Evolutionary conservation across 78 protist species (phyloP).

Genomic region (Guillardia theta): DNA sequence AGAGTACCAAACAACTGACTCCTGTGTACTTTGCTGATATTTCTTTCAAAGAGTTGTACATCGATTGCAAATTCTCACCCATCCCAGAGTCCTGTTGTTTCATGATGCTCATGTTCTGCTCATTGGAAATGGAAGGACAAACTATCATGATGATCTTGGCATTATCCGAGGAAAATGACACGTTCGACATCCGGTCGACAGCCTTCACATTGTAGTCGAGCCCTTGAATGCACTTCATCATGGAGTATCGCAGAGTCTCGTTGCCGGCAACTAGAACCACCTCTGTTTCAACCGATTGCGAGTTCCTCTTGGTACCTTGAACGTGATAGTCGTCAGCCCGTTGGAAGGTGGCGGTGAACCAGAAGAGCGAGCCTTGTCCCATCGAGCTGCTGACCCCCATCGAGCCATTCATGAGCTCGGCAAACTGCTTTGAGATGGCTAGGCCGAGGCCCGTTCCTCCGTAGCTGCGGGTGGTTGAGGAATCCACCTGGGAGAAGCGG

Average conservation of each 20-base stretch:
- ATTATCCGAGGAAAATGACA: neutral
- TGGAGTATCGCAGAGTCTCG: neutral
- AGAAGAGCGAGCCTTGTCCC: neutral
- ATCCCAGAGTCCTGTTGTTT: no score
- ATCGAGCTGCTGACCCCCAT: neutral
- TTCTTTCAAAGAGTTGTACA: neutral
- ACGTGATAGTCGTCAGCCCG: neutral
- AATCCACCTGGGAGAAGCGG: slow-evolving; percentile 2
- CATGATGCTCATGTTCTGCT: neutral
- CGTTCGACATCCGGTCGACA: neutral
- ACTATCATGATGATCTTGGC: neutral
- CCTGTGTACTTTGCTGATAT: neutral
- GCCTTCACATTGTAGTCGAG: neutral
- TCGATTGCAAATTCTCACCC: neutral
- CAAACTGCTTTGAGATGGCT: neutral
- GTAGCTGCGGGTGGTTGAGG: neutral
- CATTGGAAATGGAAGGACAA: neutral
- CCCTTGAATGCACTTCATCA: neutral
- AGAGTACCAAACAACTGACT: neutral
- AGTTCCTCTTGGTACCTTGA: neutral
- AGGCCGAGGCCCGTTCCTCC: slow-evolving; percentile 31
- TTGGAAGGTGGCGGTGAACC: neutral
- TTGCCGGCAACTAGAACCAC: neutral
- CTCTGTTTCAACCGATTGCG: neutral
- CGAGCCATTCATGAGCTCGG: neutral